phyloP scores from a whole-genome alignment of 768 basidiomycete species.

The Omphalotus guepiniiformis region DNA sequence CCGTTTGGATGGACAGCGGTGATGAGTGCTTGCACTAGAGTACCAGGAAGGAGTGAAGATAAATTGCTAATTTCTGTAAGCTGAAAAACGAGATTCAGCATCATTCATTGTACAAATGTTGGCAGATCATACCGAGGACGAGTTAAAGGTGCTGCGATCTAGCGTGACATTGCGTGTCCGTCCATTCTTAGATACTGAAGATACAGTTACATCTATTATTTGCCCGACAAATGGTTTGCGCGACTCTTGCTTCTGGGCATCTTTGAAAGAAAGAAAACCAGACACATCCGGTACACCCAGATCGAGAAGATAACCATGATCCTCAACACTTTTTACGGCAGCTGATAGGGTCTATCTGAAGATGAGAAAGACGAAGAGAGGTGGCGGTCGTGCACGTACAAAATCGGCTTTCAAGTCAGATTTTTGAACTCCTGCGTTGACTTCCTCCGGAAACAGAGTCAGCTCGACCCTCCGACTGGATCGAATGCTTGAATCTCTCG shows the following conservation, averaged over 20 bases:
- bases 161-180: conserved; percentile 70
- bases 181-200: conserved; percentile 68
- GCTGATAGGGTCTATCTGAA: conserved; percentile 63
- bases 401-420: conserved; percentile 72
- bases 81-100: conserved; percentile 30
- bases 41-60: conserved; percentile 81
- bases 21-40: conserved; percentile 76
- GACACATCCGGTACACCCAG: conserved; percentile 75
- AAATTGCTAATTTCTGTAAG: conserved; percentile 76
- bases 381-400: conserved; percentile 42
- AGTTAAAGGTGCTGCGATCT: conserved; percentile 43
- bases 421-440: conserved; percentile 79
- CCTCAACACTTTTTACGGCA: conserved; percentile 81
- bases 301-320: conserved; percentile 91
- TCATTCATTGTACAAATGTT: conserved; percentile 2
- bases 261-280: conserved; percentile 82
- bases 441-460: conserved; percentile 75
- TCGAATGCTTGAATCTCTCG: conserved; percentile 62
- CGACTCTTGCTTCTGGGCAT: conserved; percentile 41
- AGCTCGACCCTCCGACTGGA: conserved; percentile 80
- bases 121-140: conserved; percentile 47
- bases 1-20: conserved; percentile 73
- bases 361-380: conserved; percentile 4
- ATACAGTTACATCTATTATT: conserved; percentile 62
- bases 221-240: conserved; percentile 56